Evolutionary conservation across 768 basidiomycete species (phyloP), one percentile per base, ranked within the genome.

Genomic region (Pleurotus platypus): DNA sequence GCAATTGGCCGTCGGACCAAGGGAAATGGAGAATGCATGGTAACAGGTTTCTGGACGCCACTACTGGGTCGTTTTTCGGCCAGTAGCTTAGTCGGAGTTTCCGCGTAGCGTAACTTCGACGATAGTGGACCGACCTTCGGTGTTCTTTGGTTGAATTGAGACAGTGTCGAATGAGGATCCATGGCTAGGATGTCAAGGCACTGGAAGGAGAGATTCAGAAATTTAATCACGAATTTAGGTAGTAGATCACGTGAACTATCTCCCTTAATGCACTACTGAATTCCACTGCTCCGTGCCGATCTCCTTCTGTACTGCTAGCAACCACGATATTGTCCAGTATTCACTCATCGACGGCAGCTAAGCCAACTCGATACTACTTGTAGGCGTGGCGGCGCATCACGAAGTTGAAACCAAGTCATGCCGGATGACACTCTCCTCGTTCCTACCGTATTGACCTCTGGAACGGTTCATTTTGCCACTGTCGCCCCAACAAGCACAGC

Each of bases 81-180:
- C 64, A 66, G 79, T 56, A 75, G 69, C 63, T 77, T 79, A 48
- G 68, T 63, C 18, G 62, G 58, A 55, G 55, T 48, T 30, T 82
- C 79, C 67, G 77, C 78, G 60, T 76, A 78, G 60, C 80, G 77
- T 13, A 75, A 65, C 37, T 66, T 70, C 9, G 78, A 77, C 0
- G 76, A 65, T 35, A 72, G 69, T 46, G 87, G 88, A 7, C 89
- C 89, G 35, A 82, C 78, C 67, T 83, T 90, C 53, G 87, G 87
- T 46, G 76, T 72, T 61, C 89, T 77, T 59, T 86, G 80, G 69
- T 91, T 91, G 71, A 86, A 92, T 68, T 89, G 89, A 13, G 84
- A 86, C 61, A 69, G 79, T 48, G 80, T 79, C 61, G 89, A 92
- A 71, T 92, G 90, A 5, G 85, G 87, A 68, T 92, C 88, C 89